Evolutionary conservation across 352 stramenopile species (phyloP).

Genomic region (Pythium myriotylum): DNA sequence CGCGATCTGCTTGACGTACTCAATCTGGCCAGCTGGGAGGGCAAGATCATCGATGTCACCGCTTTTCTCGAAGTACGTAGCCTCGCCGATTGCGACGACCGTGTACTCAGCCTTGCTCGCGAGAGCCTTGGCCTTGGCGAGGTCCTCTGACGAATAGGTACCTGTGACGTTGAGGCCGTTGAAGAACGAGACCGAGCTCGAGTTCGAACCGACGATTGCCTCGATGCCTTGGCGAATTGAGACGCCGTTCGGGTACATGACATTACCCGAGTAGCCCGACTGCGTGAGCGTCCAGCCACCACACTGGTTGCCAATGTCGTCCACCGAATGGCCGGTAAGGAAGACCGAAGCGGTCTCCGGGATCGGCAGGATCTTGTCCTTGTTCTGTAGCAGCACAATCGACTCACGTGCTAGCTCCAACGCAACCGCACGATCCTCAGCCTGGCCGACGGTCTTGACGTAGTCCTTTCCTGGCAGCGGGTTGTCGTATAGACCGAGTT

Average conservation of each 20-base stretch:
- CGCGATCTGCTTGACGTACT: slow-evolving; percentile 69
- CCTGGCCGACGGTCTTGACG: slow-evolving; percentile 36
- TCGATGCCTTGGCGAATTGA: slow-evolving; percentile 61
- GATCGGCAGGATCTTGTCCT: slow-evolving; percentile 61
- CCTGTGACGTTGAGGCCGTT: slow-evolving; percentile 64
- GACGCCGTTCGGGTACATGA: slow-evolving; percentile 59
- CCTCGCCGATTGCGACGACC: slow-evolving; percentile 79
- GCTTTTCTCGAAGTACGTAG: slow-evolving; percentile 80
- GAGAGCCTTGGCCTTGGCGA: slow-evolving; percentile 54
- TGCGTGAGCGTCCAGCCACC: slow-evolving; percentile 85
- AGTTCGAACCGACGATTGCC: slow-evolving; percentile 23
- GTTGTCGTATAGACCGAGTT: slow-evolving; percentile 29
- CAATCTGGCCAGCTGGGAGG: slow-evolving; percentile 63
- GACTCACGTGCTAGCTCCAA: slow-evolving; percentile 32
- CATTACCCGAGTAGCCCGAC: slow-evolving; percentile 79
- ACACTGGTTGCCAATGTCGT: slow-evolving; percentile 75
- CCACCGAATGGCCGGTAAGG: slow-evolving; percentile 64
- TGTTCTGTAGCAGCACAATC: slow-evolving; percentile 87
- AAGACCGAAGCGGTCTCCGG: slow-evolving; percentile 41
- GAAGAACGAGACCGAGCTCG: slow-evolving; percentile 43
- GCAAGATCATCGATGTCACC: slow-evolving; percentile 84
- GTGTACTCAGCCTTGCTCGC: slow-evolving; percentile 64
- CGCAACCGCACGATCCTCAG: slow-evolving; percentile 24
- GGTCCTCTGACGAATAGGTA: slow-evolving; percentile 43
- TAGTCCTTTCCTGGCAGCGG: slow-evolving; percentile 26